Percentiles rank a stretch among this genome's conserved stretches.
Conservation (phyloP, 1,284 basidiomycete genomes). For the Lignosus rhinocerotis region DNA sequence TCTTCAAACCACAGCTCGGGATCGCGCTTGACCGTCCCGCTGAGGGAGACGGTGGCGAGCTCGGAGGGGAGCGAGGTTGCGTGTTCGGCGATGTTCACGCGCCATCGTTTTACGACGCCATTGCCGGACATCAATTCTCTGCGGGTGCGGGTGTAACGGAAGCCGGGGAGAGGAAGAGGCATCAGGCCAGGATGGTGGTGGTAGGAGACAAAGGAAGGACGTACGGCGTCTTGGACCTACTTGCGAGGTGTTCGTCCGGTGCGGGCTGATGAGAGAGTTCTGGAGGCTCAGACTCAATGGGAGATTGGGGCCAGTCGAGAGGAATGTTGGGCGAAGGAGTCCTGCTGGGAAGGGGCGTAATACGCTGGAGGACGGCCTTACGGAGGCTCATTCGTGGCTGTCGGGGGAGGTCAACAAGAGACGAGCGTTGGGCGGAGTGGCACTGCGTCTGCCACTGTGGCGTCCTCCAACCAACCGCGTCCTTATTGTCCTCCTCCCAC, state of each 20-base stretch:
- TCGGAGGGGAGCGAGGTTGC: constrained; percentile 17
- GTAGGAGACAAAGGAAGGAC: constrained; percentile 1
- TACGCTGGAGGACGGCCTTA: constrained; percentile 26
- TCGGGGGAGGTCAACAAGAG: neutral
- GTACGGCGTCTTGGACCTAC: constrained; percentile 20
- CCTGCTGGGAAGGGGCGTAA: constrained; percentile 22
- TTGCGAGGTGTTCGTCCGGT: constrained; percentile 16
- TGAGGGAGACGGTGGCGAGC: constrained; percentile 18
- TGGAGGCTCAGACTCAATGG: constrained; percentile 13
- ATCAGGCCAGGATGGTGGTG: neutral
- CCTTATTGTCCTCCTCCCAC: constrained; percentile 11
- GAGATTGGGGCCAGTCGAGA: constrained; percentile 22
- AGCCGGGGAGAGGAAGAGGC: constrained; percentile 5
- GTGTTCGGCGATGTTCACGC: constrained; percentile 21
- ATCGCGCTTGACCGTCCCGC: constrained; percentile 23
- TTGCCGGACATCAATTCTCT: constrained; percentile 21
- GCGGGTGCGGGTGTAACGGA: constrained; percentile 8
- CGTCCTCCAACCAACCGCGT: constrained; percentile 14
- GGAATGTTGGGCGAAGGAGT: constrained; percentile 22
- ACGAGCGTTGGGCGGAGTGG: no score
- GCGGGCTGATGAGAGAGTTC: constrained; percentile 6
- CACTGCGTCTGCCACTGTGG: neutral
- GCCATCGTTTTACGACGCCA: constrained; percentile 25
- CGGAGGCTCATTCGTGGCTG: constrained; percentile 22
- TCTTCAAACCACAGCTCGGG: constrained; percentile 30